Evolutionary conservation across 805 yeast genomes (phyloP).

Genomic region (Blastobotrys peoriensis): DNA sequence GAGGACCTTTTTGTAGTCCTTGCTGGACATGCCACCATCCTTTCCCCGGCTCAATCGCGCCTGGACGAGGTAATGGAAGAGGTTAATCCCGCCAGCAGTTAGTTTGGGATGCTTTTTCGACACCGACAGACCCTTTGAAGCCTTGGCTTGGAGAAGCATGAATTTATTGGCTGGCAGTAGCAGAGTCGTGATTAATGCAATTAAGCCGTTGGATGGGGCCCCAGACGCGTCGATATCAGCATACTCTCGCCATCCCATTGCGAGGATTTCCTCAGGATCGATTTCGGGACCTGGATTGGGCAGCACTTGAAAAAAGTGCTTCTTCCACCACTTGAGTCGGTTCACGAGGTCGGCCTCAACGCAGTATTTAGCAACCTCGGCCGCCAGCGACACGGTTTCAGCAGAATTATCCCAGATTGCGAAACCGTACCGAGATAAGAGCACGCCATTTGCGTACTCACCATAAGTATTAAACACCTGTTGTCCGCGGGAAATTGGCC

Average conservation of each 20-base stretch:
- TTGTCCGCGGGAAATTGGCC: constrained; percentile 38
- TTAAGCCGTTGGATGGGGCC: constrained; percentile 15
- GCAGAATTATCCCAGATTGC: constrained; percentile 46
- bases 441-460: constrained; percentile 54
- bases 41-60: constrained; percentile 16
- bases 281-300: background rate
- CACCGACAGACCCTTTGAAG: constrained; percentile 11
- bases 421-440: constrained; percentile 78
- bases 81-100: constrained; percentile 6
- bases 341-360: constrained; percentile 26
- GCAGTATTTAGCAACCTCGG: constrained; percentile 37
- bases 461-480: constrained; percentile 87
- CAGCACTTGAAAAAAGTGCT: constrained; percentile 31
- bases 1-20: constrained; percentile 19
- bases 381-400: constrained; percentile 55
- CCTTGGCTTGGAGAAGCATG: constrained; percentile 13
- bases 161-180: constrained; percentile 15
- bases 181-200: constrained; percentile 14
- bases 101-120: constrained; percentile 7
- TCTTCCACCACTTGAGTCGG: constrained; percentile 42
- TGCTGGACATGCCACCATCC: constrained; percentile 19
- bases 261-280: constrained; percentile 12
- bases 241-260: constrained; percentile 19
- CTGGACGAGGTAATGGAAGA: constrained; percentile 12
- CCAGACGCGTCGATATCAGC: constrained; percentile 16